These are phyloP conservation scores for Myochromella boudieri DNA, from an alignment of 768 basidiomycete species.

Conservation along the genomic window DNA sequence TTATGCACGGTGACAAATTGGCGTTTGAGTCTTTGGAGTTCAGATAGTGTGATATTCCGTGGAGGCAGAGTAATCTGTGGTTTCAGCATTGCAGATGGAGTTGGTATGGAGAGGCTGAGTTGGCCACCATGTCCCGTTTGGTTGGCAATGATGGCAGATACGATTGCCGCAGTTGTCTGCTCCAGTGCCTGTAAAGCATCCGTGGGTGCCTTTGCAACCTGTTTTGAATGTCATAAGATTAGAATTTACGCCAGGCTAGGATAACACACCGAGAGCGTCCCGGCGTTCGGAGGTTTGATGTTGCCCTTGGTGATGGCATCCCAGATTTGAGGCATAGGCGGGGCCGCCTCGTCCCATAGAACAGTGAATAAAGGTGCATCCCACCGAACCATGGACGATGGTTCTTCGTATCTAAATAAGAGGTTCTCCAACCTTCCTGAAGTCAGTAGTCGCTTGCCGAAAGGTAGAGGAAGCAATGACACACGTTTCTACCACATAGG, in stretches of 20 bases:
- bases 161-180: constrained; percentile 66
- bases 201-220: constrained; percentile 82
- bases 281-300: constrained; percentile 87
- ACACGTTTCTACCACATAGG: constrained; percentile 76
- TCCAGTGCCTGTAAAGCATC: constrained; percentile 90
- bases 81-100: constrained; percentile 37
- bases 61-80: constrained; percentile 62
- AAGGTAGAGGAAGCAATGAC: constrained; percentile 21
- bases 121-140: constrained; percentile 57
- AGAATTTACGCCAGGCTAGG: neutral
- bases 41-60: constrained; percentile 76
- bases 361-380: constrained; percentile 93
- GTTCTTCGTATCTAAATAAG: constrained; percentile 89
- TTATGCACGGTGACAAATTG: constrained; percentile 91
- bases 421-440: constrained; percentile 76
- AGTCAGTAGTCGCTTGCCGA: constrained; percentile 2
- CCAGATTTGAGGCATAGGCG: constrained; percentile 76
- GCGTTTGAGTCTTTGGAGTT: constrained; percentile 85
- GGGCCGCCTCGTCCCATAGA: constrained; percentile 65
- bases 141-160: constrained; percentile 68
- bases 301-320: constrained; percentile 73
- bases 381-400: constrained; percentile 98
- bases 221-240: constrained; percentile 6
- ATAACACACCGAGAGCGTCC: constrained; percentile 66
- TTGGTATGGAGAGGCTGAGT: constrained; percentile 44